Percentiles rank a stretch among this genome's conserved stretches.
Evolutionary conservation across 2,329 filamentous ascomycete species (phyloP).

Genomic region (Cladosporium cucumerinum): DNA sequence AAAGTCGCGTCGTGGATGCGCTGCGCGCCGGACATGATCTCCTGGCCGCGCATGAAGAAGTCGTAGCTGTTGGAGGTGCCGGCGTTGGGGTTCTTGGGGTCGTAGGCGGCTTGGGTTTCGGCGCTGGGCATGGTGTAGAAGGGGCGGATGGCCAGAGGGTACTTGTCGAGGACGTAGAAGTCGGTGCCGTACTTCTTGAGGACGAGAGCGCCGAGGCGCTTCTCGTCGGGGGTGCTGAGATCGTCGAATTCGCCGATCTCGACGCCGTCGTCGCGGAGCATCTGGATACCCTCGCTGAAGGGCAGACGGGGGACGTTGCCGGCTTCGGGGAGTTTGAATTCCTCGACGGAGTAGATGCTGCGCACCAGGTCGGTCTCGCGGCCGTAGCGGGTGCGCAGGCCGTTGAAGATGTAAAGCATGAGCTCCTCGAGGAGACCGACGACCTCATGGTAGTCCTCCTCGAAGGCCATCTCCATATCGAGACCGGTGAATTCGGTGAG

Average conservation of each 20-base stretch:
- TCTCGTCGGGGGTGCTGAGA: conserved; percentile 76
- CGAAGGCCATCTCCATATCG: conserved; percentile 86
- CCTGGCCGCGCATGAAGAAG: conserved; percentile 69
- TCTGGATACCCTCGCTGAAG: conserved; percentile 73
- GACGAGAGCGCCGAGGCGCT: conserved; percentile 82
- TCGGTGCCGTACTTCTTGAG: conserved; percentile 88
- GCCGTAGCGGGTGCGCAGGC: conserved; percentile 63
- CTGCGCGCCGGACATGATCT: conserved; percentile 66
- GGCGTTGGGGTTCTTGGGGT: conserved; percentile 44
- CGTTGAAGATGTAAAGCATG: conserved; percentile 74
- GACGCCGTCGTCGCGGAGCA: conserved; percentile 73
- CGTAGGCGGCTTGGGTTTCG: conserved; percentile 50
- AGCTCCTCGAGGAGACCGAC: conserved; percentile 68
- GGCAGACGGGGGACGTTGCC: conserved; percentile 74
- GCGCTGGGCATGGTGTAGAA: conserved; percentile 87
- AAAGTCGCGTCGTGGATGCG: conserved; percentile 62
- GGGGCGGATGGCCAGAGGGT: conserved; percentile 80
- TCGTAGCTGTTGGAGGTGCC: conserved; percentile 64
- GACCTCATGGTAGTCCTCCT: conserved; percentile 74
- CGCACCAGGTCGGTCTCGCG: conserved; percentile 71
- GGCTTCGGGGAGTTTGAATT: conserved; percentile 69
- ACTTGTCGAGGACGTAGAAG: conserved; percentile 97
- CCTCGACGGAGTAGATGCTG: conserved; percentile 70
- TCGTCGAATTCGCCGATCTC: conserved; percentile 75
- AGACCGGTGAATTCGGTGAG: conserved; percentile 88